Percentiles rank a stretch among this genome's conserved stretches.
phyloP scores from a whole-genome alignment of 129 eudicot species.

The Silybum marianum region DNA sequence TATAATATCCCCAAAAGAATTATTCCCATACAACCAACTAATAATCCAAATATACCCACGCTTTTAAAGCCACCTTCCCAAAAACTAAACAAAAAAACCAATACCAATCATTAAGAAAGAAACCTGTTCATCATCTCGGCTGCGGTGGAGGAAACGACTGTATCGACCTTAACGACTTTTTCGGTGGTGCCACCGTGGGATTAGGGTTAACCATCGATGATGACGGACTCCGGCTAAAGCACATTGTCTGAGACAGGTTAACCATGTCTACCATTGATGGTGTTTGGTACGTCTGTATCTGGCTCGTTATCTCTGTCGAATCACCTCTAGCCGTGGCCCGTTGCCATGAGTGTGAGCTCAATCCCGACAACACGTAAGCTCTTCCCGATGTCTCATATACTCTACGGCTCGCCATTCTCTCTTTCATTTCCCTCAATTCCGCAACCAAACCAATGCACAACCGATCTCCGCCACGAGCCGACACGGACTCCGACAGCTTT shows the following conservation, averaged over 20 bases:
- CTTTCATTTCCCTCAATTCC: constrained; percentile 73
- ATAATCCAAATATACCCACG: constrained; percentile 28
- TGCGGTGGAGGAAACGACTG: constrained; percentile 61
- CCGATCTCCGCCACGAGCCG: constrained; percentile 54
- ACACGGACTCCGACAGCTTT: constrained; percentile 42
- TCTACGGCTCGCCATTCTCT: constrained; percentile 69
- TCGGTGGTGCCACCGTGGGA: constrained; percentile 37
- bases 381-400: constrained; percentile 74
- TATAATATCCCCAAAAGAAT: neutral
- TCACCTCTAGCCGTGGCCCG: constrained; percentile 91
- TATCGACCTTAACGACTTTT: constrained; percentile 42
- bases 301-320: constrained; percentile 53
- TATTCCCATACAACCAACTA: constrained; percentile 13
- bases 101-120: neutral
- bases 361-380: constrained; percentile 82
- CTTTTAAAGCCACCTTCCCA: neutral
- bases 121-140: constrained; percentile 45
- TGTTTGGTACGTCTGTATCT: constrained; percentile 63
- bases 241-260: constrained; percentile 66
- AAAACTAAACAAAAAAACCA: neutral
- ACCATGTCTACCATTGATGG: constrained; percentile 89
- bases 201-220: constrained; percentile 53
- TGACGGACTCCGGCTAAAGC: constrained; percentile 49
- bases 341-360: constrained; percentile 94
- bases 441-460: constrained; percentile 63